These are phyloP conservation scores for Pyrus communis DNA, from an alignment of 306 rosid species.

Conservation along the genomic window DNA sequence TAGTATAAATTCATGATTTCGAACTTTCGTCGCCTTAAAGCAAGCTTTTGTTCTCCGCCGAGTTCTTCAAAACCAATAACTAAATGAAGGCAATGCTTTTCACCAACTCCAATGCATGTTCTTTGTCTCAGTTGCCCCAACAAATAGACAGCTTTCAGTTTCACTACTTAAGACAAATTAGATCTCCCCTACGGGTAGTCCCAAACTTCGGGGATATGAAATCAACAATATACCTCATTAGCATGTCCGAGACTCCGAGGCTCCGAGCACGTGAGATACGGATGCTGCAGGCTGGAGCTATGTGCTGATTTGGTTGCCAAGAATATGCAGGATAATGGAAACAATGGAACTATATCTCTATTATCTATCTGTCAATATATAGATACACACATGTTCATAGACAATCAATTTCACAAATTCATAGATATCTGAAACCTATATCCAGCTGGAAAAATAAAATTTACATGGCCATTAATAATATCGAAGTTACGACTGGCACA, in stretches of 20 bases:
- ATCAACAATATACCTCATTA: not conserved
- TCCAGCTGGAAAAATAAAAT: not conserved
- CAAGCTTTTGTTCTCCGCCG: no score
- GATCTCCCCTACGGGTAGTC: not conserved
- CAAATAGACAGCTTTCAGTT: not conserved
- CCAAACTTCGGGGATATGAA: not conserved
- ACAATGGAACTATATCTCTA: not conserved
- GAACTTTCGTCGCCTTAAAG: no score
- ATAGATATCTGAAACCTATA: not conserved
- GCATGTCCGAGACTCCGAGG: not conserved
- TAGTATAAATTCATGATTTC: no score
- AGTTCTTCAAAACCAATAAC: no score
- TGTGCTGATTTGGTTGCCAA: not conserved
- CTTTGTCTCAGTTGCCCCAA: no score
- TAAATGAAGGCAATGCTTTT: no score
- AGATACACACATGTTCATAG: no score
- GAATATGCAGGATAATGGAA: not conserved
- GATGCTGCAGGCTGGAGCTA: not conserved
- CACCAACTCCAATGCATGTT: no score
- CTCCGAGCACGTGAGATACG: not conserved
- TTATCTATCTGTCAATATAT: not conserved
- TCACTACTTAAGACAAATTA: not conserved
- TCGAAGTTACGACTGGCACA: not conserved
- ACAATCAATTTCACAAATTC: not conserved
- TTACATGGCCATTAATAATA: not conserved